Conservation (phyloP, 352 stramenopile species). For the Thraustochytrium striatum region DNA sequence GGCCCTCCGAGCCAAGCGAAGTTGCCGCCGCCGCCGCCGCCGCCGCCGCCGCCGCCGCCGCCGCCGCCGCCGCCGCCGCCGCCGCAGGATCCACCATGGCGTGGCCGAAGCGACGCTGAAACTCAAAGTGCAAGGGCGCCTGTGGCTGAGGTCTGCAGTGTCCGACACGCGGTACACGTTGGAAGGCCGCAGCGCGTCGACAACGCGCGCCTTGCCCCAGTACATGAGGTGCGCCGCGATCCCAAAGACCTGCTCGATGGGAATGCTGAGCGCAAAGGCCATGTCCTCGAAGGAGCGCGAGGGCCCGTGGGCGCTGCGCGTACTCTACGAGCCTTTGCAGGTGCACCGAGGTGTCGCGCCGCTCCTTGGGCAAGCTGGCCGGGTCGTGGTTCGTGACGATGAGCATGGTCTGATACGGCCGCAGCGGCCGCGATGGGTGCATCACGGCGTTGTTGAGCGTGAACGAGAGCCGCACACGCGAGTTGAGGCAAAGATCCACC, state of each 20-base stretch:
- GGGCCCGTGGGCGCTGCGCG: neutral
- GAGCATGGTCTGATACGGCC: constrained; percentile 20
- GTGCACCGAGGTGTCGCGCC: neutral
- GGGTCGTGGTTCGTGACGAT: neutral
- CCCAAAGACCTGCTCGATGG: constrained; percentile 35
- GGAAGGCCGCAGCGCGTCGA: neutral
- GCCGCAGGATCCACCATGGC: neutral
- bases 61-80: too few relatives aligned
- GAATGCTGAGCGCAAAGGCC: constrained; percentile 8
- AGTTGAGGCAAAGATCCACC: constrained; percentile 6
- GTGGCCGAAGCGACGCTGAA: constrained; percentile 8
- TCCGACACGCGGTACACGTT: constrained; percentile 30
- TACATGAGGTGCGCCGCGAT: constrained; percentile 25
- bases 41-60: too few relatives aligned
- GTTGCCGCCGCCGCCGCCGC: neutral
- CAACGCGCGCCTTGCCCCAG: constrained; percentile 15
- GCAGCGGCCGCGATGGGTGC: constrained; percentile 1
- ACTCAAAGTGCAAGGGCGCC: constrained; percentile 16
- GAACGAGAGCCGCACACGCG: neutral
- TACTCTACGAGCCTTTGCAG: neutral
- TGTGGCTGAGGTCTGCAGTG: neutral
- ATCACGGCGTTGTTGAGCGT: constrained; percentile 10
- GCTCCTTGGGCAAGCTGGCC: neutral
- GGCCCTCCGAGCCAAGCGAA: neutral
- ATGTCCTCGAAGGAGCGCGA: neutral